Evolutionary conservation across 2,329 filamentous ascomycete species (phyloP).

Genomic region (Fusarium illudens): DNA sequence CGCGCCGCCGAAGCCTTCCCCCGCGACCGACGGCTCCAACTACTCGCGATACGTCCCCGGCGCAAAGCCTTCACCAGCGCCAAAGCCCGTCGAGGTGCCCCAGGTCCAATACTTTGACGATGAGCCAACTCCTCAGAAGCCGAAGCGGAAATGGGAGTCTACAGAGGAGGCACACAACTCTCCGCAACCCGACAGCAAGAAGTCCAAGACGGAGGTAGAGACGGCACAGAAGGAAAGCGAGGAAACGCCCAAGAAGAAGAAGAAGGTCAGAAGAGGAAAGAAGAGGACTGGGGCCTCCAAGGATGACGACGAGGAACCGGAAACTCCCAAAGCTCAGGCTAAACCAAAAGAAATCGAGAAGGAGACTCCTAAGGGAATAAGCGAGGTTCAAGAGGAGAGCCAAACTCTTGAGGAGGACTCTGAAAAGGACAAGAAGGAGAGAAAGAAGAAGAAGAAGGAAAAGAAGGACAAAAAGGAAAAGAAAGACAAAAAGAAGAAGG

Average conservation of each 20-base stretch:
- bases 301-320: conserved; percentile 26
- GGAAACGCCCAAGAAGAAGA: conserved; percentile 38
- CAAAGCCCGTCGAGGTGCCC: conserved; percentile 17
- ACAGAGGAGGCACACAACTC: conserved; percentile 41
- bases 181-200: conserved; percentile 47
- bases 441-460: conserved; percentile 23
- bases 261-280: conserved; percentile 38
- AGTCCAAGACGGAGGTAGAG: conserved; percentile 42
- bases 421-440: conserved; percentile 36
- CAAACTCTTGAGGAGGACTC: conserved; percentile 41
- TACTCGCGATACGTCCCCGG: conserved; percentile 56
- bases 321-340: conserved; percentile 36
- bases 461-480: conserved; percentile 18
- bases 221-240: conserved; percentile 13
- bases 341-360: conserved; percentile 42
- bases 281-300: conserved; percentile 28
- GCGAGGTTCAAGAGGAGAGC: conserved; percentile 44
- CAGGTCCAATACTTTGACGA: conserved; percentile 44
- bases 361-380: conserved; percentile 40
- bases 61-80: conserved; percentile 31
- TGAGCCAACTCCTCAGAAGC: conserved; percentile 34
- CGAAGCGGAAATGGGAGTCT: conserved; percentile 51
- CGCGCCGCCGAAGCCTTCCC: conserved; percentile 1
- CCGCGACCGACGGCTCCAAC: conserved; percentile 34
- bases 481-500: conserved; percentile 15